These are phyloP conservation scores for Podospora fimiseda DNA, from an alignment of 495 filamentous ascomycete genomes.

Conservation along the genomic window DNA sequence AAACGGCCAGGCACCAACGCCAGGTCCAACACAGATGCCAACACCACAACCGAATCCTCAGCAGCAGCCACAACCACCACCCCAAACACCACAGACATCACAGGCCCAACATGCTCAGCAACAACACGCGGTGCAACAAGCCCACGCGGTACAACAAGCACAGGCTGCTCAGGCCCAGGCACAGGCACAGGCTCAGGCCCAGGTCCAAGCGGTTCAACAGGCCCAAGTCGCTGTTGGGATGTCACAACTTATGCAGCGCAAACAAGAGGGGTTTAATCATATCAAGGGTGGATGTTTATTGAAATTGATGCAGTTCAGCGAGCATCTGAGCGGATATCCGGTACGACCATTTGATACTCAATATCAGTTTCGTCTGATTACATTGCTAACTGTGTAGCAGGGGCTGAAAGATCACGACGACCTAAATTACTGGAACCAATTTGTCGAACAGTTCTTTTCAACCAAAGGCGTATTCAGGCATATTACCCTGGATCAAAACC, in stretches of 20 bases:
- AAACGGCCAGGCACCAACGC: constrained; percentile 26
- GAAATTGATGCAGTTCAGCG: constrained; percentile 61
- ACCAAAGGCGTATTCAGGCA: constrained; percentile 62
- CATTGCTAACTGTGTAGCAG: constrained; percentile 36
- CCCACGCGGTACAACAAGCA: constrained; percentile 28
- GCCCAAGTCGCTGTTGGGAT: constrained; percentile 21
- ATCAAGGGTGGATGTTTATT: constrained; percentile 55
- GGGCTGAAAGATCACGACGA: constrained; percentile 53
- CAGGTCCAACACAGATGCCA: constrained; percentile 22
- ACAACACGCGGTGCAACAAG: constrained; percentile 5
- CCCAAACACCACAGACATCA: constrained; percentile 40
- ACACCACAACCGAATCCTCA: constrained; percentile 37
- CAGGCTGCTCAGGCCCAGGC: constrained; percentile 14
- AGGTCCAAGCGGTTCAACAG: constrained; percentile 41
- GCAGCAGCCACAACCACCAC: constrained; percentile 32
- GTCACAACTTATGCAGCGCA: constrained; percentile 38
- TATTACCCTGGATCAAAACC: constrained; percentile 41
- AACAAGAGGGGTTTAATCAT: constrained; percentile 46
- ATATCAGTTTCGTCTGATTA: no score
- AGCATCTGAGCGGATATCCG: constrained; percentile 60
- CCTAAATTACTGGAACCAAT: constrained; percentile 63
- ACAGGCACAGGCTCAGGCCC: constrained; percentile 8
- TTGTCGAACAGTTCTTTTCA: constrained; percentile 73
- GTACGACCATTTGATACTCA: constrained; percentile 36
- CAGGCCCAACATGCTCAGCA: constrained; percentile 42